Evolutionary conservation across 305 asterid genomes (phyloP).

Genomic region (Coffea humblotiana): DNA sequence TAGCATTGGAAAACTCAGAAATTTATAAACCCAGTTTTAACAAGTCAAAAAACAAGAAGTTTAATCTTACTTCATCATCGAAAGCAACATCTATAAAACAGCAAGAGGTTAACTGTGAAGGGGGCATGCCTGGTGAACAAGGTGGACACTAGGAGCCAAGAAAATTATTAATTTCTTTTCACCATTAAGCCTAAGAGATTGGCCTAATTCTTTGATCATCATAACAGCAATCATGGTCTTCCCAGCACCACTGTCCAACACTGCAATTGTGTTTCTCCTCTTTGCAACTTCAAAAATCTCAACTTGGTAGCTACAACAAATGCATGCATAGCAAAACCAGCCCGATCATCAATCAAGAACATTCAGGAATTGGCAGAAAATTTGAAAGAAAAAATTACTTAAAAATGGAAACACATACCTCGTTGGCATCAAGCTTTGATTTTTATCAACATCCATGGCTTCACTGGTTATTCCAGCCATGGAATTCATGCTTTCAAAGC

Average conservation of each 20-base stretch:
- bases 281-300: constrained; percentile 72
- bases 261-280: constrained; percentile 76
- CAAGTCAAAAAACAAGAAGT: neutral
- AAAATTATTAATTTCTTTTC: constrained; percentile 57
- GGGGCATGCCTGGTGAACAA: constrained; percentile 66
- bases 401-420: constrained; percentile 35
- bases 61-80: neutral
- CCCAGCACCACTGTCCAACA: constrained; percentile 60
- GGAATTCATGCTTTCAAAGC: constrained; percentile 36
- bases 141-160: constrained; percentile 85
- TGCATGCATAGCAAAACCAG: neutral
- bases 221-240: constrained; percentile 55
- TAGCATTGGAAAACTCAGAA: neutral
- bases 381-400: constrained; percentile 4
- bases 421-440: constrained; percentile 38
- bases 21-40: neutral
- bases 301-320: constrained; percentile 48
- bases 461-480: constrained; percentile 30
- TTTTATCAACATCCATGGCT: constrained; percentile 43
- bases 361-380: constrained; percentile 7
- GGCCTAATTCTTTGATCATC: constrained; percentile 74
- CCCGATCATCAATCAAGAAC: constrained; percentile 6
- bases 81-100: neutral
- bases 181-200: constrained; percentile 42
- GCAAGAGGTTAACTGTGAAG: neutral